Base-by-base conservation (phyloP, 768 basidiomycete species). In the Naganishia kalamii region DNA sequence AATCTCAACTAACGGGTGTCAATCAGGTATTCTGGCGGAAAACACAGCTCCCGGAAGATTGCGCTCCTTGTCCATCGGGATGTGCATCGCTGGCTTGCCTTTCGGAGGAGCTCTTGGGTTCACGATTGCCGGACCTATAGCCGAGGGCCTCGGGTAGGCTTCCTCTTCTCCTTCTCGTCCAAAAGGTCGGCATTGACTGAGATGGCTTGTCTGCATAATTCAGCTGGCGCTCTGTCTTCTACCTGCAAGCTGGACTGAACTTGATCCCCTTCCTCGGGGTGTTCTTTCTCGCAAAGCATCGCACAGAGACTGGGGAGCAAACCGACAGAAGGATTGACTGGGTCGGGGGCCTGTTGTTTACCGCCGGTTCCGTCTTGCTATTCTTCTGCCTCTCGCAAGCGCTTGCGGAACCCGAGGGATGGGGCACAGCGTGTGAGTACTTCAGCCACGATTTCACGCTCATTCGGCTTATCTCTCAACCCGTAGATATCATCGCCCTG, bases 341-440 rank as follows among this genome's bases (percentile, higher is more conserved):
- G 88, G 76, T 88, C 15, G 90, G 89, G 4, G 86, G 86, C 0
- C 72, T 81, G 19, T 74, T 90, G 25, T 75, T 84, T 57, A 88
- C 87, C 0, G 71, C 77, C 0, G 87, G 86, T 0, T 78, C 89
- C 25, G 82, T 85, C 3, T 76, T 90, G 0, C 81, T 91, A 69
- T 81, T 86, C 7, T 90, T 90, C 70, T 84, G 86, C 1, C 82
- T 92, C 1, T 84, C 85, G 47, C 83, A 89, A 51, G 30, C 25
- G 25, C 13, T 32, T n/a, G 25, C 50, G 11, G 50, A 51, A n/a
- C 29, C 50, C 3, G 8, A 4, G 11, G 50, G 30, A 13, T 51
- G 50, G 50, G 4, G 50, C 27, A 51, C 50, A 32, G 25, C 50
- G 32, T 51, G 50, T 51, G 2, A 51, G 50, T 48, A 12, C 30